Evolutionary conservation across 805 yeast genomes (phyloP).

Genomic region (Monosporozyma yasuniensis): DNA sequence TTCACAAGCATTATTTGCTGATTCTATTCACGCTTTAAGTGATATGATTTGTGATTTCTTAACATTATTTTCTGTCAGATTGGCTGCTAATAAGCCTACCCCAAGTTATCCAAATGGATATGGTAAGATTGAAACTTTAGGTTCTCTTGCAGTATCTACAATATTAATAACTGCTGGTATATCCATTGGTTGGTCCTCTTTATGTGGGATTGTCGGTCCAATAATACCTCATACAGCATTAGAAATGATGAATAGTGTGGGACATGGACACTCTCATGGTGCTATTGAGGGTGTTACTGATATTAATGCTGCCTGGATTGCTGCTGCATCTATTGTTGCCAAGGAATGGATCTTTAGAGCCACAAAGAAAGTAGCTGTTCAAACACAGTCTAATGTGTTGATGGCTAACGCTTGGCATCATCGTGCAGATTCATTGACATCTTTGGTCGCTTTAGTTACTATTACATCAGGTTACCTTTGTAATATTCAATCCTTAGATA

Average conservation of each 20-base stretch:
- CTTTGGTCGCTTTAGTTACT: constrained; percentile 78
- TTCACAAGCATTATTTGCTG: constrained; percentile 89
- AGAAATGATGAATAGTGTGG: constrained; percentile 34
- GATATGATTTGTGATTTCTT: constrained; percentile 85
- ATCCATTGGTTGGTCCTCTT: constrained; percentile 80
- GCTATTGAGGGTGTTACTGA: constrained; percentile 38
- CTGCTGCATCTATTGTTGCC: constrained; percentile 71
- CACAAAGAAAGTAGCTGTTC: constrained; percentile 70
- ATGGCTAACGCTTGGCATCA: constrained; percentile 98
- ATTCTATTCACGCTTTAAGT: constrained; percentile 84
- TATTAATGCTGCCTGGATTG: constrained; percentile 91
- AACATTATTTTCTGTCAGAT: constrained; percentile 80
- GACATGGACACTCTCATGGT: constrained; percentile 31
- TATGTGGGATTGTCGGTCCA: constrained; percentile 58
- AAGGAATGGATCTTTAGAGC: constrained; percentile 81
- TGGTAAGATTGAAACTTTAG: constrained; percentile 88
- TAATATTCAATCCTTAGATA: constrained; percentile 74
- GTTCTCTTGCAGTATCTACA: constrained; percentile 78
- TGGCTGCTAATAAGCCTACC: constrained; percentile 54
- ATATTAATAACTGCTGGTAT: constrained; percentile 79
- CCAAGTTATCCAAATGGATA: constrained; percentile 71
- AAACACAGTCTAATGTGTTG: constrained; percentile 73
- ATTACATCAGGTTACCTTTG: constrained; percentile 75
- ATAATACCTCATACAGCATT: constrained; percentile 47
- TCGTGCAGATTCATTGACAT: constrained; percentile 83